These are phyloP conservation scores for Coemansia sp. DNA, from an alignment of 192 early-diverging fungal species.

Conservation along the genomic window DNA sequence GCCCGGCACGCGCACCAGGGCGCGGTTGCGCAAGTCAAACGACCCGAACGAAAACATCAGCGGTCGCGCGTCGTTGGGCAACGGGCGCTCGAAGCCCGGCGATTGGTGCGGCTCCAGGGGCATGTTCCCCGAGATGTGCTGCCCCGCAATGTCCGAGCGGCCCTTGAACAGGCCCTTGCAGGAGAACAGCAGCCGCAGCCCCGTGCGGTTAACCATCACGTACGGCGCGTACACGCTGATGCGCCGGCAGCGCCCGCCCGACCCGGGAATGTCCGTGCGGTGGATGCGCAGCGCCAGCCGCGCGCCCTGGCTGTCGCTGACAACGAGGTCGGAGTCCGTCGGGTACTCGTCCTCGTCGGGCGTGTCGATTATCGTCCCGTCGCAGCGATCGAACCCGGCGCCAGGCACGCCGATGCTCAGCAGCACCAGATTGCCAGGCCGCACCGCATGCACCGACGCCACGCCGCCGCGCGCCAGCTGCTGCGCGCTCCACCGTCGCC, in stretches of 20 bases:
- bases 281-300: slow-evolving; percentile 66
- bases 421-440: slow-evolving; percentile 78
- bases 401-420: slow-evolving; percentile 75
- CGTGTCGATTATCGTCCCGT: slow-evolving; percentile 85
- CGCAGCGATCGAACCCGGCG: slow-evolving; percentile 71
- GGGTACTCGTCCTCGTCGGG: slow-evolving; percentile 74
- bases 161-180: slow-evolving; percentile 80
- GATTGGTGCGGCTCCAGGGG: slow-evolving; percentile 12
- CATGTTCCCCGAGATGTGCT: slow-evolving; percentile 44
- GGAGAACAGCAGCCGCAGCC: slow-evolving; percentile 73
- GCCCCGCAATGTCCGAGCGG: slow-evolving; percentile 70
- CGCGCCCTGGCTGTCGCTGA: slow-evolving; percentile 66
- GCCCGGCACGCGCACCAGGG: slow-evolving; percentile 68
- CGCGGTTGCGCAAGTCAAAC: slow-evolving; percentile 80
- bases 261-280: slow-evolving; percentile 60
- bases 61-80: slow-evolving; percentile 19
- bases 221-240: slow-evolving; percentile 94
- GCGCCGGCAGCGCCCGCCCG: slow-evolving; percentile 68
- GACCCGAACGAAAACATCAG: slow-evolving; percentile 95
- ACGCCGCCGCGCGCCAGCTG: slow-evolving; percentile 67
- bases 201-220: slow-evolving; percentile 91
- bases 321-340: slow-evolving; percentile 69
- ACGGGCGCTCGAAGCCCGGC: slow-evolving; percentile 16
- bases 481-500: slow-evolving; percentile 64
- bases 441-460: slow-evolving; percentile 78